These are phyloP conservation scores for Daldinia eschscholtzii DNA, from an alignment of 2,329 filamentous ascomycete genomes.

Conservation along the genomic window DNA sequence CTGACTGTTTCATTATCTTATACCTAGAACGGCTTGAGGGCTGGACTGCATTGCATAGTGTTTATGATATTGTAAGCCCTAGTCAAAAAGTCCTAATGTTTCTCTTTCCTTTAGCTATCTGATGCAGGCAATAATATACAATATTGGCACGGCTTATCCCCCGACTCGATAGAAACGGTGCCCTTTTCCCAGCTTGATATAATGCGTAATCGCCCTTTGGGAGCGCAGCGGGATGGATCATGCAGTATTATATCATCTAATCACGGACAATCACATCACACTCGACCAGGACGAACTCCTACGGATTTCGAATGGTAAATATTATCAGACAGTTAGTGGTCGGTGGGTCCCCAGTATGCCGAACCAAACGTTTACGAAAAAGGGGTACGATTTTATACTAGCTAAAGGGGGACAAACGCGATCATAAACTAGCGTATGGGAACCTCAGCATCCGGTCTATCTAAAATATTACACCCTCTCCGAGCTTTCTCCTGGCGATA, in stretches of 20 bases:
- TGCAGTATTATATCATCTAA: slow-evolving; percentile 3
- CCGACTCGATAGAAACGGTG: not conserved
- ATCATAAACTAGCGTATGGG: not conserved
- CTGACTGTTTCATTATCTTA: not conserved
- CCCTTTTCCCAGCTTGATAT: not conserved
- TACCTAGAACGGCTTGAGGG: not conserved
- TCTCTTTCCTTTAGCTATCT: not conserved
- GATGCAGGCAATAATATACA: not conserved
- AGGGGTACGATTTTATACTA: slow-evolving; percentile 3
- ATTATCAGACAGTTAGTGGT: no score
- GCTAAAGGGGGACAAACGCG: not conserved
- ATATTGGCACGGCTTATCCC: not conserved
- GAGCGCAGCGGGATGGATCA: not conserved
- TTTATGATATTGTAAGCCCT: not conserved
- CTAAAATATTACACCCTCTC: not conserved
- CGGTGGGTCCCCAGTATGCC: not conserved
- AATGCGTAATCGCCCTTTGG: not conserved
- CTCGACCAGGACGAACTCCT: not conserved
- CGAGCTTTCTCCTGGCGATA: not conserved
- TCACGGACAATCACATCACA: not conserved
- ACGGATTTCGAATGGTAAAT: not conserved
- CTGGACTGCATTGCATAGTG: not conserved
- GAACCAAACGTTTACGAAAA: not conserved
- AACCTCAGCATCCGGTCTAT: not conserved
- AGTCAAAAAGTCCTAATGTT: not conserved